phyloP scores from a whole-genome alignment of 192 early-diverging fungal genomes.

The Podila horticola region DNA sequence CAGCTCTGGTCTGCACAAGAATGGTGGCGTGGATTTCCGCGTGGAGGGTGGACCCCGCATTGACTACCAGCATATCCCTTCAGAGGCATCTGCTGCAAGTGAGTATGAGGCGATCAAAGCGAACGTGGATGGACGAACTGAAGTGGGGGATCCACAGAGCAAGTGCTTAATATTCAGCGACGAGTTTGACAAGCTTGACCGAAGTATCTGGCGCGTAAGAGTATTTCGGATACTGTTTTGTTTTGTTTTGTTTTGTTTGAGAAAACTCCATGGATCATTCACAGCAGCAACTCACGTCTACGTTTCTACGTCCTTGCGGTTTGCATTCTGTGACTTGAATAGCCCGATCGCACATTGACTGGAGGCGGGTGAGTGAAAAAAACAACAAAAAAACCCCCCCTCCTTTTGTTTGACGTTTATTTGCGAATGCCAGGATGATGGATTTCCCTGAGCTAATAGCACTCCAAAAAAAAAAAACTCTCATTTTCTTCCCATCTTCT shows the following conservation, averaged over 20 bases:
- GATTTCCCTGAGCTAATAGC: no score
- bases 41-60: not conserved
- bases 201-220: conserved; percentile 33
- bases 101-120: not conserved
- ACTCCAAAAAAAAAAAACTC: no score
- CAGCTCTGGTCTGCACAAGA: not conserved
- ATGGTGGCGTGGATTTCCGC: not conserved
- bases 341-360: conserved; percentile 37
- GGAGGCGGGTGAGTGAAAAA: conserved; percentile 34
- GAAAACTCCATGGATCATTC: not conserved
- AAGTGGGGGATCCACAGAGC: not conserved
- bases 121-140: not conserved
- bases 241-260: not conserved
- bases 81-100: not conserved
- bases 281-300: no score
- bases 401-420: not conserved
- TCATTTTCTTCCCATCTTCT: not conserved
- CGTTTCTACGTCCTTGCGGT: not conserved
- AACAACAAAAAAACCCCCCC: no score
- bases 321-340: not conserved
- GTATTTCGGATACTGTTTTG: not conserved
- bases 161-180: conserved; percentile 23
- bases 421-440: no score
- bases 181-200: conserved; percentile 46
- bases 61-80: not conserved